Evolutionary conservation across 1,139 yeast genomes (phyloP), one percentile per base, ranked within the genome.

Genomic region (Magnusiomyces sp.): DNA sequence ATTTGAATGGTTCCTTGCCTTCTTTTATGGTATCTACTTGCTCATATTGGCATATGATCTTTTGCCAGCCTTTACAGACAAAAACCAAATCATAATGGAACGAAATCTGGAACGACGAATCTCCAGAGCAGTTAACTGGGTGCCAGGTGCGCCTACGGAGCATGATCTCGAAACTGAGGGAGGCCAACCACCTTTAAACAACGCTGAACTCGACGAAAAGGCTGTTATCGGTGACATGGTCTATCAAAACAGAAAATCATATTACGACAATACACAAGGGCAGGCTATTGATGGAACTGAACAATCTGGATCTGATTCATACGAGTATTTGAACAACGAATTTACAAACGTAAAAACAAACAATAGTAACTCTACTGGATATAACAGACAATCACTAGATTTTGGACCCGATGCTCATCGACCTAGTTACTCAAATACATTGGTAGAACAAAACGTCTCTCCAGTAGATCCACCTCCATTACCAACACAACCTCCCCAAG

Each of bases 1-100:
- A 14, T 81, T 84, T 64, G 97, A 90, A 66, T 90, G 97, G 97
- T 62, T 79, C 7, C 68, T 89, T 44, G 81, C 90, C 6, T 90
- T 82, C 68, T 83, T 87, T 80, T 89, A 86, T 62, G 94, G 95
- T 9, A 62, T 83, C 38, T 72, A 85, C 55, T 76, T 83, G 59
- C 64, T 83, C 9, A 69, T 83, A 55, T 75, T 92, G 68, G 70
- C 83, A 2, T 73, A 79, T 57, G 97, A 90, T 62, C 74, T 89
- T 59, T 75, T 76, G 61, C 85, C 90, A 0, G 80, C 84, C 33
- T 79, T 81, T 36, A 60, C 61, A 53, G 29, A 61, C 58, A 46
- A 23, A n/a, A 13, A 34, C 36, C 36, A 36, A 14, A 5, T 33
- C 37, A 29, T 41, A 43, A 50, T 49, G 55, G 62, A 55, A 46